Percentiles rank a stretch among this genome's conserved stretches.
These are phyloP conservation scores for Citrus glauca DNA, from an alignment of 345 rosid genomes.

Conservation along the genomic window DNA sequence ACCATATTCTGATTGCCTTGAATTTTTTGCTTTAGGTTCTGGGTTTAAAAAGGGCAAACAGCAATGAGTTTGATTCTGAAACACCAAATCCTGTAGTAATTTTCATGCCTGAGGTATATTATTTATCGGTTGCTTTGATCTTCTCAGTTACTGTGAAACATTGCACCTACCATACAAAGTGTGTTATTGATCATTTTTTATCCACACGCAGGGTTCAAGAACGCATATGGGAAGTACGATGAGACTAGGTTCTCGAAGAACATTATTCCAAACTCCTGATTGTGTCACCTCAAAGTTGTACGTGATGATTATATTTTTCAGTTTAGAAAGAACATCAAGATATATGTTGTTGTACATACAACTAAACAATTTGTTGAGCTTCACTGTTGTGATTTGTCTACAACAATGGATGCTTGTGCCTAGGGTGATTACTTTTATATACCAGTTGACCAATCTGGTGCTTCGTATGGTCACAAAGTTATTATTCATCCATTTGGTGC, in stretches of 20 bases:
- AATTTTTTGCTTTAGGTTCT: constrained; percentile 51
- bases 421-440: not conserved
- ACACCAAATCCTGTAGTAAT: constrained; percentile 80
- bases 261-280: constrained; percentile 61
- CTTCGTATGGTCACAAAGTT: not conserved
- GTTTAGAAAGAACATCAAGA: not conserved
- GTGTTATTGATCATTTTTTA: constrained; percentile 10
- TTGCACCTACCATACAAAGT: not conserved
- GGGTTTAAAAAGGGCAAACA: constrained; percentile 77
- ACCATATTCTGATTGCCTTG: not conserved
- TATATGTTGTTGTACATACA: not conserved
- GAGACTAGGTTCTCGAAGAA: constrained; percentile 92
- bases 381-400: constrained; percentile 2
- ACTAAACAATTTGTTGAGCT: not conserved
- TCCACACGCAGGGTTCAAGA: constrained; percentile 69
- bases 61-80: constrained; percentile 76
- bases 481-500: not conserved
- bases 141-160: not conserved
- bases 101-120: constrained; percentile 91
- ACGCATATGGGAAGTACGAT: constrained; percentile 99
- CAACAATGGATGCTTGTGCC: constrained; percentile 6
- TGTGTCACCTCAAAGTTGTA: constrained; percentile 86
- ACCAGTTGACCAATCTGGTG: not conserved
- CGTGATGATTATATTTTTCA: constrained; percentile 17
- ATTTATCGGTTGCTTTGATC: not conserved